phyloP scores from a whole-genome alignment of 805 yeast species.

The Teunomyces aglyptinius region DNA sequence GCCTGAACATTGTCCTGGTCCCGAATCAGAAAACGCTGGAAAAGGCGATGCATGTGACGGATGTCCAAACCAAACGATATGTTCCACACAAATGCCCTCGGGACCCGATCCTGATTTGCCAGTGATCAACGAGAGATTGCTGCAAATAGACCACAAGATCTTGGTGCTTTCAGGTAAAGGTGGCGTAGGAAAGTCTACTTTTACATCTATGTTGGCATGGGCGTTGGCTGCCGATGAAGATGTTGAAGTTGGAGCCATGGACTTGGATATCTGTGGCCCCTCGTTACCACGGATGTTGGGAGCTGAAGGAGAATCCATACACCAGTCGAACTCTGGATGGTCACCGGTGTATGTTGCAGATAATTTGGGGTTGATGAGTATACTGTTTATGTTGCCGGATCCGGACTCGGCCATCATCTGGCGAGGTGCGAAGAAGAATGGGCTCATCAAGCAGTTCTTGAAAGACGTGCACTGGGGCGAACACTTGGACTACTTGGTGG shows the following conservation, averaged over 20 bases:
- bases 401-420: conserved; percentile 92
- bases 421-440: conserved; percentile 96
- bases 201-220: conserved; percentile 95
- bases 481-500: conserved; percentile 72
- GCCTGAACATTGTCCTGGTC: conserved; percentile 99
- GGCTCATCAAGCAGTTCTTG: conserved; percentile 86
- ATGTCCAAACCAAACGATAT: conserved; percentile 89
- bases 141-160: conserved; percentile 71
- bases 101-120: conserved; percentile 96
- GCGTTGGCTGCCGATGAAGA: conserved; percentile 80
- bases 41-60: conserved; percentile 91
- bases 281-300: conserved; percentile 94
- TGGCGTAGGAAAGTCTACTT: conserved; percentile 97
- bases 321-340: conserved; percentile 91
- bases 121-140: conserved; percentile 63
- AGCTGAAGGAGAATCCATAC: conserved; percentile 80
- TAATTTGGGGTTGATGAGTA: conserved; percentile 92
- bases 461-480: conserved; percentile 96
- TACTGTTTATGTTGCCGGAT: conserved; percentile 91
- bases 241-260: conserved; percentile 93
- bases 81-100: conserved; percentile 77
- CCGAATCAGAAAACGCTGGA: conserved; percentile 93
- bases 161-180: conserved; percentile 81
- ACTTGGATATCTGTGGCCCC: conserved; percentile 96
- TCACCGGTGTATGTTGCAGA: conserved; percentile 95